phyloP scores from a whole-genome alignment of 2,329 filamentous ascomycete genomes.

The Sclerotinia sclerotiorum region DNA sequence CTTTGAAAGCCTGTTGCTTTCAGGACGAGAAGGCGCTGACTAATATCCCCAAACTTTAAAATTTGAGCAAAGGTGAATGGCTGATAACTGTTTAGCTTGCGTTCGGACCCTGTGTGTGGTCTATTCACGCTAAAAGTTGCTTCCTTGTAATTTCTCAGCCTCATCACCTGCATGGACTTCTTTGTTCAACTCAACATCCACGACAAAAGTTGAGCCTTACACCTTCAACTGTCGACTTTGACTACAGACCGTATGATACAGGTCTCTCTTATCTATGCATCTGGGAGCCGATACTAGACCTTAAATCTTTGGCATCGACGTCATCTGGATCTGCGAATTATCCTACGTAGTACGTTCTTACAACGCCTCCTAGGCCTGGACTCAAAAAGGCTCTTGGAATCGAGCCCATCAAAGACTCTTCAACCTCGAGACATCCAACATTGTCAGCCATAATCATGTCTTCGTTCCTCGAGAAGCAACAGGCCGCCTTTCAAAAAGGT shows the following conservation, averaged over 20 bases:
- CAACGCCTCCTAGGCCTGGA: neutral
- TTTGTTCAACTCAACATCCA: neutral
- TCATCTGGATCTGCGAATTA: neutral
- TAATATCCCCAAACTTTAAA: neutral
- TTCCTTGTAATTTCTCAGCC: constrained; percentile 17
- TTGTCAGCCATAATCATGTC: constrained; percentile 50
- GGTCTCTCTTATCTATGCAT: neutral
- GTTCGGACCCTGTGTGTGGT: neutral
- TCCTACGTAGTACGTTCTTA: neutral
- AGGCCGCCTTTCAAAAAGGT: constrained; percentile 60
- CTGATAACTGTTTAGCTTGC: neutral
- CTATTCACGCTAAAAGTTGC: neutral
- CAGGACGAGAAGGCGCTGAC: constrained; percentile 15
- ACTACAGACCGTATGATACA: neutral
- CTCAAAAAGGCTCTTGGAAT: neutral
- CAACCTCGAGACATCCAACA: neutral
- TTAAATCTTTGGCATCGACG: neutral
- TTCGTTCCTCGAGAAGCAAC: constrained; percentile 62
- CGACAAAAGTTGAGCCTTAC: neutral
- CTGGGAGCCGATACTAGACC: neutral
- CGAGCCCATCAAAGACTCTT: neutral
- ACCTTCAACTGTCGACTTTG: neutral
- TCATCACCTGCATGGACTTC: neutral
- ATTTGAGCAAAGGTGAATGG: neutral
- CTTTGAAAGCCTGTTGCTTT: constrained; percentile 22